Evolutionary conservation across 2,329 filamentous ascomycete genomes (phyloP), one percentile per base, ranked within the genome.

Genomic region (Phialocephala subalpina): DNA sequence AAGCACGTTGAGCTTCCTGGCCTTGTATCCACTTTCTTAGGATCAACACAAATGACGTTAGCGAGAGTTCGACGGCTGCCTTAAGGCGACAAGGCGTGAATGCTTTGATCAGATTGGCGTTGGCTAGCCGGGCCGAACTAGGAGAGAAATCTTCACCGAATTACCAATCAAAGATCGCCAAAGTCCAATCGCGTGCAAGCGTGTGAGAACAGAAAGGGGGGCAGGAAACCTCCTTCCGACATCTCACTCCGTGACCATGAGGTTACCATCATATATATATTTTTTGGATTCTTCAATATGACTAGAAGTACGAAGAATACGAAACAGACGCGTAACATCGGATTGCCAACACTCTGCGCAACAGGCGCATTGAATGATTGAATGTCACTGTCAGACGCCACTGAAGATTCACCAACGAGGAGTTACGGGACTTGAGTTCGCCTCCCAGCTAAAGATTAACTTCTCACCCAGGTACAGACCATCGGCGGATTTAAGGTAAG

Each of bases 1-100:
- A 40, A 57, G 55, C 55, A 57, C 55, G 55, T 57, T 36, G 55
- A 25, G 52, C 52, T 56, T 56, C 14, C 52, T 56, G 52, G 52
- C 33, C 52, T 20, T 22, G 27, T 18, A 6, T 12, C 9, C 25
- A 49, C 7, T 11, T 11, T 14, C 38, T n/a, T 16, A 6, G 38
- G 38, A 42, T 42, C 38, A 42, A 16, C 38, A 18, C 25, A 14
- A 33, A 33, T 53, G 49, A 53, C 49, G 49, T 53, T 53, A 53
- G 49, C 49, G 49, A 53, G 49, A 22, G 18, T n/a, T 53, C 25
- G n/a, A 33, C n/a, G n/a, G 11, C 3, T 2, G 9, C 9, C 45
- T n/a, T 18, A 6, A 18, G 12, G 40, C 40, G 12, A 18, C 2
- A 18, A 42, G 40, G 40, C 7, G 4, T 18, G 7, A 6, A 42